phyloP scores from a whole-genome alignment of 192 early-diverging fungal species.

The Ambispora gerdemannii region DNA sequence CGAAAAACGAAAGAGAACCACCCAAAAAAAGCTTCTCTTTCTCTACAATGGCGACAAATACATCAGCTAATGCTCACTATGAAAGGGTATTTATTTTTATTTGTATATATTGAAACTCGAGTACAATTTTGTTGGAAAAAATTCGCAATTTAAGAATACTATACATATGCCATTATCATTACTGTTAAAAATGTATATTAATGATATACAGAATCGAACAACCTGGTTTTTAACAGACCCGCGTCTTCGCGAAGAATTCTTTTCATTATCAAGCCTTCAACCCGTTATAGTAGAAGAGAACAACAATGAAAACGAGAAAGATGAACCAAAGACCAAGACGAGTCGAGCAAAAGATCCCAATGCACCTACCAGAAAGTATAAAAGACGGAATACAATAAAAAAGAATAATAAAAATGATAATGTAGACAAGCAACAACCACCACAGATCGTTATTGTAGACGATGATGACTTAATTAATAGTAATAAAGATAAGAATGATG shows the following conservation, averaged over 20 bases:
- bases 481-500: too few species aligned
- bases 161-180: too few species aligned
- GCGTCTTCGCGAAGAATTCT: not conserved
- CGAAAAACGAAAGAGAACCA: too few species aligned
- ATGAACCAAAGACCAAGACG: not conserved
- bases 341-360: not conserved
- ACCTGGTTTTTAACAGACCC: not conserved
- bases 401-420: too few species aligned
- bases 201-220: not conserved
- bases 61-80: not conserved
- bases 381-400: too few species aligned
- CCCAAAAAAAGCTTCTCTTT: too few species aligned
- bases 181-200: too few species aligned
- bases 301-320: not conserved
- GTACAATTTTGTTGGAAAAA: not conserved
- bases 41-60: too few species aligned
- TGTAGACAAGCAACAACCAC: too few species aligned
- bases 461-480: too few species aligned
- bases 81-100: not conserved
- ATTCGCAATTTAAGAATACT: not conserved
- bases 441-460: too few species aligned
- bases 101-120: not conserved
- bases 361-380: too few species aligned
- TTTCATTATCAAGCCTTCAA: not conserved
- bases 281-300: not conserved